Evolutionary conservation across 2,329 filamentous ascomycete species (phyloP), one percentile per base, ranked within the genome.

Genomic region (Epichloe festucae): DNA sequence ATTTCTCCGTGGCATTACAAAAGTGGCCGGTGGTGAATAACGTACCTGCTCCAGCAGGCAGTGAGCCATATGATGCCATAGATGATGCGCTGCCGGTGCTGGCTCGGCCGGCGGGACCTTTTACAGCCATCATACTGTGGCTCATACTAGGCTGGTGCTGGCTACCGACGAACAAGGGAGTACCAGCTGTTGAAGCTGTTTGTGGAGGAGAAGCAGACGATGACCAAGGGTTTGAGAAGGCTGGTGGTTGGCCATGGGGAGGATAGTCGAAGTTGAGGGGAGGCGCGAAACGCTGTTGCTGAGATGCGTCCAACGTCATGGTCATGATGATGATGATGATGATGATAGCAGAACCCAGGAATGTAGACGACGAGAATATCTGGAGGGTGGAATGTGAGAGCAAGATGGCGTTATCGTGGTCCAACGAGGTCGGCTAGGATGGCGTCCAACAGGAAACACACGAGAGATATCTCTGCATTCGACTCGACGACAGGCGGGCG

Each of bases 211-310:
- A 67, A 11, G 74, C 67, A 35, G 81, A 74, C 46, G 76, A 77
- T 52, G 87, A 78, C 90, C 90, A 96, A 42, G 89, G 89, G 68
- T 96, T 93, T 63, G 85, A 89, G 73, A 96, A 96, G 58, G 93
- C 85, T 81, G 71, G 76, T 65, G 73, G 77, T 66, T 62, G 75
- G 66, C 55, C 56, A 59, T 67, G 65, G 38, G 70, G 67, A 54
- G 73, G 70, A 70, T 87, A 89, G 67, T 91, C 87, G 75, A 91
- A 93, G 69, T 81, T 82, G 73, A 95, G 70, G 66, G 78, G 71
- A 65, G 77, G 79, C 64, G 79, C 87, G 73, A 85, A 87, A 68
- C 81, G 81, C 74, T 82, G 87, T 73, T 91, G 89, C 69, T 56
- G 56, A 23, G 89, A 87, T 64, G 82, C 82, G 73, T 95, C 89